phyloP scores from a whole-genome alignment of 495 filamentous ascomycete species.

The Elaphomyces granulatus region DNA sequence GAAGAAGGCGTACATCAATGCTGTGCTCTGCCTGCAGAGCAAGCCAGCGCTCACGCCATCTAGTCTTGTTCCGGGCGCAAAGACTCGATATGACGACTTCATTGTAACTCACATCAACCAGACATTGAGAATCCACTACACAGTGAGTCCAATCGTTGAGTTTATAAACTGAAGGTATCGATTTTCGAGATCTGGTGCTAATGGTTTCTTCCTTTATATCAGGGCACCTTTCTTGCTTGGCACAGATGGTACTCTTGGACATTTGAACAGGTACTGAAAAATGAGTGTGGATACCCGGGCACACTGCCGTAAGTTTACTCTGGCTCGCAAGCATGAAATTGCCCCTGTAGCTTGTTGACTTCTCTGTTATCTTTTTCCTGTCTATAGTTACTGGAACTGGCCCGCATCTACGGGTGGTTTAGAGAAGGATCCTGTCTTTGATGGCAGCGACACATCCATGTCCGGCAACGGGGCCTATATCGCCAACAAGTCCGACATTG shows the following conservation, averaged over 20 bases:
- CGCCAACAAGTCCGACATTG: constrained; percentile 16
- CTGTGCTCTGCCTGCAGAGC: constrained; percentile 47
- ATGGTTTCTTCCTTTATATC: not conserved
- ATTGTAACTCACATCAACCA: constrained; percentile 52
- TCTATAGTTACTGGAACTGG: constrained; percentile 52
- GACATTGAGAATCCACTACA: constrained; percentile 45
- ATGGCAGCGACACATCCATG: constrained; percentile 45
- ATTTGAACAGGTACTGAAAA: constrained; percentile 51
- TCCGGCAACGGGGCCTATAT: constrained; percentile 42
- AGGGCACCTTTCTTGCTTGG: constrained; percentile 54
- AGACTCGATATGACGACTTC: constrained; percentile 58
- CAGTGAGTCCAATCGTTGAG: constrained; percentile 18
- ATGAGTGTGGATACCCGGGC: constrained; percentile 58
- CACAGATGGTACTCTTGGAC: constrained; percentile 53
- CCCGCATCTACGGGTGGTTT: constrained; percentile 32
- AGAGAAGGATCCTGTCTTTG: constrained; percentile 46
- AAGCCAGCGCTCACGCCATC: constrained; percentile 33
- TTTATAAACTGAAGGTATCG: too few species aligned
- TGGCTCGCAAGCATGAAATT: not conserved
- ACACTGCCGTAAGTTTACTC: constrained; percentile 28
- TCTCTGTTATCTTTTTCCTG: too few species aligned
- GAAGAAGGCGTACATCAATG: constrained; percentile 44
- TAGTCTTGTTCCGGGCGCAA: constrained; percentile 31
- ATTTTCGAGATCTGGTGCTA: too few species aligned
- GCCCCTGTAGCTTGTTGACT: too few species aligned